phyloP scores from a whole-genome alignment of 352 stramenopile genomes.

The Globisporangium cylindrosporum region DNA sequence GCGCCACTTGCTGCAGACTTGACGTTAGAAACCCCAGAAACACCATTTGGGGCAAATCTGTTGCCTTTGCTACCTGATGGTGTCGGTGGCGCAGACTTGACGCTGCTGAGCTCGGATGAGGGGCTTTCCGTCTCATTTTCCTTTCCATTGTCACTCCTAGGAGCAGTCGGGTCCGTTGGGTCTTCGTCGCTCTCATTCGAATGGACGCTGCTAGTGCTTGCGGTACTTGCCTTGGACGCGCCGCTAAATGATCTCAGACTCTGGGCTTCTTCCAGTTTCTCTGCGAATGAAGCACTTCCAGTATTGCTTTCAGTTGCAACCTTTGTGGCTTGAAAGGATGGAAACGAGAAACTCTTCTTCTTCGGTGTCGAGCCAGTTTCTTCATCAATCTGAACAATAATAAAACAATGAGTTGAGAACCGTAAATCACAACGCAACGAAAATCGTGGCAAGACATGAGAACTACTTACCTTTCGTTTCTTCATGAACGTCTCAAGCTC shows the following conservation, averaged over 20 bases:
- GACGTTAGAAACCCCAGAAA: slow-evolving; percentile 6
- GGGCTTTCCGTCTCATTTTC: slow-evolving; percentile 2
- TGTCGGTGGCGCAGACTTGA: slow-evolving; percentile 6
- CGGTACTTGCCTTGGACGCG: slow-evolving; percentile 17
- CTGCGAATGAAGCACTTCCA: background rate
- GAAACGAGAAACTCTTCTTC: slow-evolving; percentile 41
- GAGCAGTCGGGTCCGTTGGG: background rate
- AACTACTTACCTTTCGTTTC: slow-evolving; percentile 39
- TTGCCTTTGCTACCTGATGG: slow-evolving; percentile 11
- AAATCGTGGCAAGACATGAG: background rate
- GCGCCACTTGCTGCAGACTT: background rate
- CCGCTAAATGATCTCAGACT: slow-evolving; percentile 4
- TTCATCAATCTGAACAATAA: slow-evolving; percentile 26
- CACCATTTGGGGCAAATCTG: slow-evolving; percentile 1
- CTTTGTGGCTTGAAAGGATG: slow-evolving; percentile 40
- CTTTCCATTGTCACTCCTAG: background rate
- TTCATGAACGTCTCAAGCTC: slow-evolving; percentile 45
- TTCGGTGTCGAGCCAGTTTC: slow-evolving; percentile 39
- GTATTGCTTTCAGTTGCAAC: slow-evolving; percentile 2
- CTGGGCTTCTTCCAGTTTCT: slow-evolving; percentile 2
- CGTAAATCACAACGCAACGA: background rate
- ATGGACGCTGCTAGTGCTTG: slow-evolving; percentile 18
- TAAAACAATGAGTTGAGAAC: background rate
- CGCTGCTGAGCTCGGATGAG: background rate
- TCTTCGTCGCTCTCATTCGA: slow-evolving; percentile 18